These are phyloP conservation scores for Hirsutella rhossiliensis DNA, from an alignment of 2,329 filamentous ascomycete genomes.

Conservation along the genomic window DNA sequence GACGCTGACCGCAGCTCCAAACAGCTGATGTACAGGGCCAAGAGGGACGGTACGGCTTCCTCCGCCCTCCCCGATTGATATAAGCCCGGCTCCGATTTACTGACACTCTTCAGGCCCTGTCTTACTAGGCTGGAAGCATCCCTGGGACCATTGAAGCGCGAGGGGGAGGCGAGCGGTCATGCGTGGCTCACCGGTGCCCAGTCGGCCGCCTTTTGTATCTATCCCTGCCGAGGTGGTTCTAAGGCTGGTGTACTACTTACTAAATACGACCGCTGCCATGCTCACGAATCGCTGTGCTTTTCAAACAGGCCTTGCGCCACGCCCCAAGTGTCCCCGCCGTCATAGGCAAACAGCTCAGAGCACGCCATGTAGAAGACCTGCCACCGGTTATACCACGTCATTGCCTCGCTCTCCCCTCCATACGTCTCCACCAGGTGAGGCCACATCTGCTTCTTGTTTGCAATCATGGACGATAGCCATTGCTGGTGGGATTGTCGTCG, in stretches of 20 bases:
- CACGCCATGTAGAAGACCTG: slow-evolving; percentile 63
- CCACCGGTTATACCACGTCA: slow-evolving; percentile 58
- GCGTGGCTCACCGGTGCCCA: no score
- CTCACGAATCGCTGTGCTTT: slow-evolving; percentile 27
- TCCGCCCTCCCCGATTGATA: neutral
- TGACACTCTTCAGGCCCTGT: slow-evolving; percentile 44
- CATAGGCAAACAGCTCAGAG: slow-evolving; percentile 55
- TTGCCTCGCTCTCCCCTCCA: slow-evolving; percentile 39
- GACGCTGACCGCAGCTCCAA: neutral
- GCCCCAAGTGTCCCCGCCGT: slow-evolving; percentile 55
- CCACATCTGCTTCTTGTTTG: slow-evolving; percentile 49
- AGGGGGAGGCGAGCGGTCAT: neutral
- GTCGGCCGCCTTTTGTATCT: no score
- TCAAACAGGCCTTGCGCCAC: slow-evolving; percentile 56
- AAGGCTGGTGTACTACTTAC: neutral
- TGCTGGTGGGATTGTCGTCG: slow-evolving; percentile 22
- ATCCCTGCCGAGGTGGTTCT: neutral
- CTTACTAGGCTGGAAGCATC: slow-evolving; percentile 87
- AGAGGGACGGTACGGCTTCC: slow-evolving; percentile 64
- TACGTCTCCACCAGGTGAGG: slow-evolving; percentile 53
- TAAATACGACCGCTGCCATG: neutral
- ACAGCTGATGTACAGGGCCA: slow-evolving; percentile 89
- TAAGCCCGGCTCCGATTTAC: neutral
- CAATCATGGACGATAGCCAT: slow-evolving; percentile 50
- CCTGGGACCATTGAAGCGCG: slow-evolving; percentile 73